Conservation (phyloP, 1,284 basidiomycete species). For the Pascua guehoae region DNA sequence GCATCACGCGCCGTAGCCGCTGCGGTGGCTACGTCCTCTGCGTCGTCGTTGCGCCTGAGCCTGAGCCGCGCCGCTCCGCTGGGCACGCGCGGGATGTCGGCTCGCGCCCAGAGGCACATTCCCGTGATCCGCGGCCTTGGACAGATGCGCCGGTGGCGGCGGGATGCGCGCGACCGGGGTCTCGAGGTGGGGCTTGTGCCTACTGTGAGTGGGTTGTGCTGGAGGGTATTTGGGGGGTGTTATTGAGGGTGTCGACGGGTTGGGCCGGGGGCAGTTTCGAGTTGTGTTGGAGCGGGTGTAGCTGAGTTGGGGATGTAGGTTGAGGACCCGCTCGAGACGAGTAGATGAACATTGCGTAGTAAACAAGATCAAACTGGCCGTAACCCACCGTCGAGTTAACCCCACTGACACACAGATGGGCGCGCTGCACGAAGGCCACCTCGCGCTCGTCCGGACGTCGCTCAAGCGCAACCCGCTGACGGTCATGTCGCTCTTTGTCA, state of each 20-base stretch:
- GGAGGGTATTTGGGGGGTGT: too few relatives aligned
- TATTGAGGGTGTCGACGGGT: too few relatives aligned
- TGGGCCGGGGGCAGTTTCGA: too few relatives aligned
- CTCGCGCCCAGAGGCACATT: slow-evolving; percentile 48
- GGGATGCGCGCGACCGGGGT: slow-evolving; percentile 57
- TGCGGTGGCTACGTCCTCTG: background rate
- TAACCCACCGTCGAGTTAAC: too few relatives aligned
- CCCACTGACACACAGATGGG: slow-evolving; percentile 62
- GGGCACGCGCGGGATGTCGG: background rate
- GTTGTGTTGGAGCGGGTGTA: too few relatives aligned
- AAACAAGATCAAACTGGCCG: too few relatives aligned
- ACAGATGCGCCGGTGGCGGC: slow-evolving; percentile 73
- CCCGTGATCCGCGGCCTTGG: slow-evolving; percentile 70
- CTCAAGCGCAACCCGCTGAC: slow-evolving; percentile 78
- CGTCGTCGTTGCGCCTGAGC: background rate
- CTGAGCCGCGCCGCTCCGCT: background rate
- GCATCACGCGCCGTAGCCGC: background rate
- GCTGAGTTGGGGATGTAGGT: too few relatives aligned
- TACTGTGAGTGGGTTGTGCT: slow-evolving; percentile 52
- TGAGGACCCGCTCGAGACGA: too few relatives aligned
- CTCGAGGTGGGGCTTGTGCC: slow-evolving; percentile 85
- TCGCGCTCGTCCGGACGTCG: slow-evolving; percentile 69
- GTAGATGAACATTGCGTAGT: too few relatives aligned
- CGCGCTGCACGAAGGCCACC: slow-evolving; percentile 87
- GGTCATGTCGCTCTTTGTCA: slow-evolving; percentile 93